Base-by-base conservation (phyloP, 2,329 filamentous ascomycete species). In the Fusarium xylarioides region DNA sequence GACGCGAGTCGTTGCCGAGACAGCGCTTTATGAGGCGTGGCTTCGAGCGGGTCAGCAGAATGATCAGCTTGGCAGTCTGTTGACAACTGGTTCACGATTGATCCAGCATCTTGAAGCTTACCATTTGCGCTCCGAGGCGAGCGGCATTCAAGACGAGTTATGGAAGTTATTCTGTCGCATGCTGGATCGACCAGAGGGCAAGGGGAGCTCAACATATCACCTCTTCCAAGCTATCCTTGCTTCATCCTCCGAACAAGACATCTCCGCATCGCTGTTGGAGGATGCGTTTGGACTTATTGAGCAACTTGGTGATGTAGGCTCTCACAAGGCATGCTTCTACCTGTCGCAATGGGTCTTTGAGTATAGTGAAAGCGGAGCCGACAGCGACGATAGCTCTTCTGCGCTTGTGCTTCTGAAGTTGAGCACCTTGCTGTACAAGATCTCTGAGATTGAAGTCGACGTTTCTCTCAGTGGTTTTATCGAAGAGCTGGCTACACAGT, bases 221-320 rank as follows among this genome's bases (percentile, higher is more conserved):
- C 37, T 55, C 28, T 55, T 55, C 37, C 37, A 55, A 0, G 53
- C 53, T 4, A 55, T 55, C 5, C 53, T 55, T 9, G 16, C 53
- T 23, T 55, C 53, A 32, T 43, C 53, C 1, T 55, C 28, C 1
- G 53, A 44, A 32, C 53, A 44, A 1, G 53, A 55, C 11, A 55
- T 44, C 1, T 55, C 53, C 2, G 15, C 53, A 0, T 44, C 53
- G 0, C 37, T 55, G 0, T 9, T 55, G 37, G 37, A 55, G 15
- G 53, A 55, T 1, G 37, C 53, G 0, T 55, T 55, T 32, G 53
- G 14, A 2, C 28, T 55, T 0, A 55, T 55, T 4, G 37, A 55
- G 53, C 37, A 55, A 10, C 2, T 55, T 0, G 37, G 21, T 0
- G 53, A 55, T 32, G 26, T 28, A 3, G 53, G 53, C 0, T 55